phyloP scores from a whole-genome alignment of 1,284 basidiomycete genomes.

The Austropuccinia psidii region DNA sequence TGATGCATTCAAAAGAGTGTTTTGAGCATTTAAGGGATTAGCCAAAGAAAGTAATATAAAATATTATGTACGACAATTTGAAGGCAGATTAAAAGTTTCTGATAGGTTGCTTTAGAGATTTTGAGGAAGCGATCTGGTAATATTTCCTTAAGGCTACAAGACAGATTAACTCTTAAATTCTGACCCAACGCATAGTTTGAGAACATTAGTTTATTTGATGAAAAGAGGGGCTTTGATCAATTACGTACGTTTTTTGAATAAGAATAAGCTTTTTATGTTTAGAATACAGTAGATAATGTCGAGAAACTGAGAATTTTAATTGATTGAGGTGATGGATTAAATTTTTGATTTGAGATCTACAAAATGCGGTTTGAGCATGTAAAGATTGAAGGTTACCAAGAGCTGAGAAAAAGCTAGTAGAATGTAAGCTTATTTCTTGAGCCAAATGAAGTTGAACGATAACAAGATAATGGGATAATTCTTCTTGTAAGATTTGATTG shows the following conservation, averaged over 20 bases:
- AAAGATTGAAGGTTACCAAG: constrained; percentile 87
- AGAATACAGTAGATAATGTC: neutral
- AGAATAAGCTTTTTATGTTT: constrained; percentile 5
- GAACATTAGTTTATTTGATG: neutral
- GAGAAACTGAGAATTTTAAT: constrained; percentile 67
- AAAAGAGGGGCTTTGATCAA: constrained; percentile 44
- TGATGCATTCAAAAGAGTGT: constrained; percentile 4
- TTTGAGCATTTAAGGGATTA: neutral
- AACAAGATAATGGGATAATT: constrained; percentile 84
- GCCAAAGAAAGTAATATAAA: constrained; percentile 45
- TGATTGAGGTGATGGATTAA: constrained; percentile 65
- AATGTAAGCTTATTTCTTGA: constrained; percentile 80
- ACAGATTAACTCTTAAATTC: constrained; percentile 46
- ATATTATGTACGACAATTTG: constrained; percentile 61
- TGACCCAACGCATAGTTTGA: constrained; percentile 17
- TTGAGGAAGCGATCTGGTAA: constrained; percentile 62
- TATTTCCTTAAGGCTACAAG: constrained; percentile 60
- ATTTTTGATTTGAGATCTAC: constrained; percentile 65
- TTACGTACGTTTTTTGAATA: constrained; percentile 36
- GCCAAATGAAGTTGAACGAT: constrained; percentile 91
- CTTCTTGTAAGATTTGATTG: constrained; percentile 72
- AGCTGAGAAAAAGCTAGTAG: constrained; percentile 91
- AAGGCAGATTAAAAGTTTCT: constrained; percentile 61
- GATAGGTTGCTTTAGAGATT: constrained; percentile 60
- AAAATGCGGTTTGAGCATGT: constrained; percentile 75